Conservation (phyloP, 108 stramenopile species). For the Skeletonema tropicum region DNA sequence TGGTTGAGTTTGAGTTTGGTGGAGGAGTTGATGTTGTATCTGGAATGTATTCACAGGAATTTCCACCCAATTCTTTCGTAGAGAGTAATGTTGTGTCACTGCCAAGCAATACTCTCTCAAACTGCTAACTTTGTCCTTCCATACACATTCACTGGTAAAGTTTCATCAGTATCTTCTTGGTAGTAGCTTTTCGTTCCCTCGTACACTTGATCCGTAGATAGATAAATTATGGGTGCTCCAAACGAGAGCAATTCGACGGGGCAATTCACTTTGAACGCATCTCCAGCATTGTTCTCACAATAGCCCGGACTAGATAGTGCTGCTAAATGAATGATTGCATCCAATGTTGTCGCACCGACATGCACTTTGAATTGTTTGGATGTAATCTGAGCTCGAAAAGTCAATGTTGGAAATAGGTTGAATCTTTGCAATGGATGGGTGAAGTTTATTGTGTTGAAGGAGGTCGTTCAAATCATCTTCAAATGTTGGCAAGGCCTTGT, state of each 20-base stretch:
- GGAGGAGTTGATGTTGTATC: neutral
- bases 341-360: conserved; percentile 18
- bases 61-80: conserved; percentile 22
- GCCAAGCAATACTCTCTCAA: conserved; percentile 55
- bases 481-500: conserved; percentile 41
- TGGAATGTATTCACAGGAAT: conserved; percentile 5
- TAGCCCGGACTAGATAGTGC: conserved; percentile 62
- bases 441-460: conserved; percentile 5
- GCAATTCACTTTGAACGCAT: conserved; percentile 58
- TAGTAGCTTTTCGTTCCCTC: conserved; percentile 58
- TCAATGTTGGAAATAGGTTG: conserved; percentile 11
- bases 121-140: conserved; percentile 63
- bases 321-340: conserved; percentile 75
- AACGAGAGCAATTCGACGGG: conserved; percentile 52
- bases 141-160: conserved; percentile 68
- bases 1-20: conserved; percentile 15
- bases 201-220: conserved; percentile 89
- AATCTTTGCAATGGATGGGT: conserved; percentile 16
- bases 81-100: conserved; percentile 2
- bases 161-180: conserved; percentile 45
- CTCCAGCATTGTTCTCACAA: conserved; percentile 59
- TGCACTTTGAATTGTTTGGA: conserved; percentile 8
- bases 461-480: conserved; percentile 20
- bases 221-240: conserved; percentile 47
- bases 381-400: conserved; percentile 10